These are phyloP conservation scores for Cystobasidium onofrii DNA, from an alignment of 768 basidiomycete genomes.

Conservation along the genomic window DNA sequence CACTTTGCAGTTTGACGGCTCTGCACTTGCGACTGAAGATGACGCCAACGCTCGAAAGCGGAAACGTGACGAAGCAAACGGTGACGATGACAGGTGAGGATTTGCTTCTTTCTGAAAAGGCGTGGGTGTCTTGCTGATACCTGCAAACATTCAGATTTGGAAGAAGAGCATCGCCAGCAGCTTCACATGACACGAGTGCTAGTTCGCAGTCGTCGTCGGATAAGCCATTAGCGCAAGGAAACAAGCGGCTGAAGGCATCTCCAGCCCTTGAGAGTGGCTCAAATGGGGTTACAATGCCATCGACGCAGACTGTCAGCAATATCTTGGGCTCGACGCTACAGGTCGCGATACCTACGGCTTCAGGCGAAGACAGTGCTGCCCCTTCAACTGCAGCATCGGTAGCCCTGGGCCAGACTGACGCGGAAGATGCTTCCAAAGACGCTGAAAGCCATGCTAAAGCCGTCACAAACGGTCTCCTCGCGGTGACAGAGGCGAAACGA, in stretches of 20 bases:
- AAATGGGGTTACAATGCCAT: neutral
- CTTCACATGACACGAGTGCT: neutral
- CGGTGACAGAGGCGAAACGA: neutral
- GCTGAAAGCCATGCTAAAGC: neutral
- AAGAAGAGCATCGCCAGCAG: conserved; percentile 1
- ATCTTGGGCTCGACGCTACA: neutral
- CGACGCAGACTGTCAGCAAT: neutral
- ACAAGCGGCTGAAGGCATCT: neutral
- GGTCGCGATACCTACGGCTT: neutral
- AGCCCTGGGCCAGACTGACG: neutral
- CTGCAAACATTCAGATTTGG: neutral
- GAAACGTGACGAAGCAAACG: neutral
- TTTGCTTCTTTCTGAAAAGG: neutral
- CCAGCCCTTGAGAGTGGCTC: neutral
- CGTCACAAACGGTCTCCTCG: neutral
- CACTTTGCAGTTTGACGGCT: neutral
- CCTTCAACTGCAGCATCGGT: neutral
- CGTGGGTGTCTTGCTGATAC: neutral
- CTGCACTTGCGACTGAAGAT: neutral
- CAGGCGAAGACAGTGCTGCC: neutral
- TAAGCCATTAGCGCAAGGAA: conserved; percentile 3
- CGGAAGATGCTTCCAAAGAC: neutral
- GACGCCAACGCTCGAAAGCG: conserved; percentile 5
- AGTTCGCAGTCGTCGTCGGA: neutral
- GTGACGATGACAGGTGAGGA: neutral